Conservation (phyloP, 768 basidiomycete genomes). For the Rhodotorula taiwanensis region DNA sequence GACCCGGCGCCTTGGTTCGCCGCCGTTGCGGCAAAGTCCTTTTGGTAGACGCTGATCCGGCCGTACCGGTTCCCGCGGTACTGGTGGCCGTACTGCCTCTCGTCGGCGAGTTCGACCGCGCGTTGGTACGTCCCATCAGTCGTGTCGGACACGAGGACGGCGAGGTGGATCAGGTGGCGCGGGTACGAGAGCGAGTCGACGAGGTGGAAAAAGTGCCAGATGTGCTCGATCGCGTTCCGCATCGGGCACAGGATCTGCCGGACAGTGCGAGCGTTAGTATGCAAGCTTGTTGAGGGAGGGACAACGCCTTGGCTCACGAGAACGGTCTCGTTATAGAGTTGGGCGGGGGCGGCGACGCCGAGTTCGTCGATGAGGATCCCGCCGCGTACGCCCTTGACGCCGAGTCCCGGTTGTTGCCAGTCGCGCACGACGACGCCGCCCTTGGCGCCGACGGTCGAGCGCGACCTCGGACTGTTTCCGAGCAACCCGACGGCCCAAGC, state of each 20-base stretch:
- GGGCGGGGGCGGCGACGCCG: not conserved
- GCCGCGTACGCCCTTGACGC: not conserved
- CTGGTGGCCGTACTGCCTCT: conserved; percentile 12
- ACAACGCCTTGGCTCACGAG: not conserved
- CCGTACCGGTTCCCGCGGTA: not conserved
- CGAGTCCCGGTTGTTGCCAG: not conserved
- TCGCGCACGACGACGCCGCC: conserved; percentile 7
- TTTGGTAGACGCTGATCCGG: conserved; percentile 6
- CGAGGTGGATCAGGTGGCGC: conserved; percentile 20
- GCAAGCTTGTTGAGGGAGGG: not conserved
- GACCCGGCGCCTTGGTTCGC: not conserved
- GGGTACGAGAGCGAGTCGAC: conserved; percentile 20
- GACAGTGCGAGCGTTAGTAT: too few species aligned
- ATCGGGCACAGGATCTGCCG: conserved; percentile 24
- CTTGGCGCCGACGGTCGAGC: not conserved
- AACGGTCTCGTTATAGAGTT: not conserved
- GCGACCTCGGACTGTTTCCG: too few species aligned
- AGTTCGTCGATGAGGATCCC: not conserved
- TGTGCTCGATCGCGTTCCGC: conserved; percentile 31
- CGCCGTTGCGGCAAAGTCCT: conserved; percentile 10
- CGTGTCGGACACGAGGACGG: conserved; percentile 26
- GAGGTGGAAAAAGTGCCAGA: conserved; percentile 33
- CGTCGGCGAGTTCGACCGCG: conserved; percentile 27
- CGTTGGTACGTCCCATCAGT: conserved; percentile 15
- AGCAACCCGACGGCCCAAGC: conserved; percentile 1